Conservation (phyloP, 768 basidiomycete species). For the Serpula lacrymans region DNA sequence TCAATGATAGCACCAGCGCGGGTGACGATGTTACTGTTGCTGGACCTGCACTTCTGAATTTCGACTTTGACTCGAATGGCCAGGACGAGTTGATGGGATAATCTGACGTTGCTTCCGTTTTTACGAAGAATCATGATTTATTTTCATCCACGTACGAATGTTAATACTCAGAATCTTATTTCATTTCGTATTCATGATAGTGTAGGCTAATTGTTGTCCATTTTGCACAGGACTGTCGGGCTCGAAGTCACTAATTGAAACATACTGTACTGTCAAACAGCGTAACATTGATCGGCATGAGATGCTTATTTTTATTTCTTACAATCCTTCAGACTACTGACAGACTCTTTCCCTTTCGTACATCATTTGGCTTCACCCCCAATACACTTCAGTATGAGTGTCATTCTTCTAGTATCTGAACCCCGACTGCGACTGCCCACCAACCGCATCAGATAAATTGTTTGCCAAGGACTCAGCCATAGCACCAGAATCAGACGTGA, state of each 20-base stretch:
- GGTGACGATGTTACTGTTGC: slow-evolving; percentile 39
- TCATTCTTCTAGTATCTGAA: slow-evolving; percentile 16
- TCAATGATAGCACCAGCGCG: slow-evolving; percentile 25
- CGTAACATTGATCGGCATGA: too few relatives aligned
- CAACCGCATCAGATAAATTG: slow-evolving; percentile 19
- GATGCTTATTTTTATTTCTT: too few relatives aligned
- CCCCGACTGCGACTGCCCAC: slow-evolving; percentile 8
- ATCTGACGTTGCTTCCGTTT: too few relatives aligned
- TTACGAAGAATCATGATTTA: too few relatives aligned
- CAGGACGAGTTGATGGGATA: not conserved
- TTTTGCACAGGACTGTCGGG: slow-evolving; percentile 7
- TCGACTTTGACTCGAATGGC: slow-evolving; percentile 21
- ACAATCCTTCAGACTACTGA: too few relatives aligned
- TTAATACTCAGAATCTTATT: too few relatives aligned
- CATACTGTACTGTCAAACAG: too few relatives aligned
- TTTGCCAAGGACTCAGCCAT: slow-evolving; percentile 34
- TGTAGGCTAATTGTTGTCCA: not conserved
- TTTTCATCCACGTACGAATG: too few relatives aligned
- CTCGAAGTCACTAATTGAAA: not conserved
- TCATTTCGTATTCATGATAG: too few relatives aligned
- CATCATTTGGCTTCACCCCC: too few relatives aligned
- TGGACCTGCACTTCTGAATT: slow-evolving; percentile 32
- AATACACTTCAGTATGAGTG: too few relatives aligned
- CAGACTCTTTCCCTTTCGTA: too few relatives aligned
- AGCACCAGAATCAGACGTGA: slow-evolving; percentile 41